A percentile compares a stretch with the other conserved stretches of the same genome.
phyloP scores from a whole-genome alignment of 2,329 filamentous ascomycete species.

The Exophiala calicioides region DNA sequence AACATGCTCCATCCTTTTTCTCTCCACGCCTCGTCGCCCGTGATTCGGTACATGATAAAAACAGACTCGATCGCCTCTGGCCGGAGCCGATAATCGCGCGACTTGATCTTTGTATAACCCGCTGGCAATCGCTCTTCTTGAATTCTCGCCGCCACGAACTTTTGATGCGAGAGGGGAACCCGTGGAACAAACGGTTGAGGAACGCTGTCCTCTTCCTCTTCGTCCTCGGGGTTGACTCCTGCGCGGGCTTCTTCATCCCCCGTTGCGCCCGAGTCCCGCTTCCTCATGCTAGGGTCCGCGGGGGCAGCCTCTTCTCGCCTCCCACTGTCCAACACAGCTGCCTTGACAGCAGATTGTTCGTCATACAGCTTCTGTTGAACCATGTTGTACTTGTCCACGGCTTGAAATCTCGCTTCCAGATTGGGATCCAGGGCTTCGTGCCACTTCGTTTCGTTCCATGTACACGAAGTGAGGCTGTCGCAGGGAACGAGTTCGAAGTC shows the following conservation, averaged over 20 bases:
- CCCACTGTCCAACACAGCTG: not conserved
- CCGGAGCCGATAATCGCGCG: slow-evolving; percentile 44
- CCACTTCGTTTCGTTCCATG: slow-evolving; percentile 58
- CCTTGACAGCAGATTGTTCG: slow-evolving; percentile 4
- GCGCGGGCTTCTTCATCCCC: slow-evolving; percentile 9
- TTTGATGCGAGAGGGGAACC: slow-evolving; percentile 41
- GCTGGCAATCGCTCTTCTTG: slow-evolving; percentile 46
- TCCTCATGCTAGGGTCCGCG: slow-evolving; percentile 24
- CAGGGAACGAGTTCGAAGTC: slow-evolving; percentile 57
- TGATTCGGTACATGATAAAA: slow-evolving; percentile 75
- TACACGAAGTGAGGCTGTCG: slow-evolving; percentile 44
- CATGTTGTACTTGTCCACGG: slow-evolving; percentile 27
- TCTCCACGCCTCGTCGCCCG: slow-evolving; percentile 65
- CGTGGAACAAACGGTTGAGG: slow-evolving; percentile 21
- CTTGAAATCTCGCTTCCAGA: slow-evolving; percentile 26
- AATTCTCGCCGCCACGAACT: slow-evolving; percentile 42
- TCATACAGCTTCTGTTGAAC: slow-evolving; percentile 28
- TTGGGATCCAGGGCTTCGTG: slow-evolving; percentile 45
- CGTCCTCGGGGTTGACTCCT: slow-evolving; percentile 8
- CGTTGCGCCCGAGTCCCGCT: slow-evolving; percentile 33
- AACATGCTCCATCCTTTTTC: slow-evolving; percentile 77
- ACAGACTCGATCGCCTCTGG: slow-evolving; percentile 81
- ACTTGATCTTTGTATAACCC: slow-evolving; percentile 43
- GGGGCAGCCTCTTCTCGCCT: not conserved
- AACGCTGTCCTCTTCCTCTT: not conserved